Evolutionary conservation across 345 rosid species (phyloP).

Genomic region (Physaria fendleri): DNA sequence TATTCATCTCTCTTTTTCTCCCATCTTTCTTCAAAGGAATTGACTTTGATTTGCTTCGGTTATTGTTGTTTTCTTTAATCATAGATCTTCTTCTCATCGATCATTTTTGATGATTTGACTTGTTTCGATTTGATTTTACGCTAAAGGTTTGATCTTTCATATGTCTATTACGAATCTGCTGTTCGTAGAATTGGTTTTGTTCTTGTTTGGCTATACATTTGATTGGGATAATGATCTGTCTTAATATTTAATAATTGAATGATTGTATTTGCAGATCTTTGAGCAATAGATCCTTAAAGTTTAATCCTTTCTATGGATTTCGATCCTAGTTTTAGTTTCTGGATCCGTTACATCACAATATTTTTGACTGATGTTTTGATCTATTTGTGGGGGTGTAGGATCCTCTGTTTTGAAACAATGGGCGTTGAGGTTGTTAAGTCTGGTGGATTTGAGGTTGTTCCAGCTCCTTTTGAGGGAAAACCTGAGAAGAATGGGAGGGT

Average conservation of each 20-base stretch:
- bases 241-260: not conserved
- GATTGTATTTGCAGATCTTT: not conserved
- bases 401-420: constrained; percentile 42
- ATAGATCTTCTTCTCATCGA: not conserved
- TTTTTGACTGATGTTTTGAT: not conserved
- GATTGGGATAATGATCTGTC: constrained; percentile 4
- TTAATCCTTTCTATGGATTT: not conserved
- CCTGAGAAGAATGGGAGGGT: constrained; percentile 46
- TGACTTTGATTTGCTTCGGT: too few species aligned
- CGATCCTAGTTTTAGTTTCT: not conserved
- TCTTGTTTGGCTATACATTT: not conserved
- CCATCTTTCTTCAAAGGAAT: too few species aligned
- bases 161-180: not conserved
- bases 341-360: constrained; percentile 6
- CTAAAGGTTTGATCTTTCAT: constrained; percentile 9
- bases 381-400: not conserved
- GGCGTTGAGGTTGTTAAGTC: constrained; percentile 56
- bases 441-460: constrained; percentile 63
- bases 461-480: constrained; percentile 43
- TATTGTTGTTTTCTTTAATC: too few species aligned
- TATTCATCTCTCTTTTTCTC: not conserved
- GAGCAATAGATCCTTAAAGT: constrained; percentile 10
- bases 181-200: not conserved
- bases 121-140: constrained; percentile 1
- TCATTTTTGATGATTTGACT: constrained; percentile 8